Base-by-base conservation (phyloP, 345 rosid genomes). In the Excoecaria agallocha region DNA sequence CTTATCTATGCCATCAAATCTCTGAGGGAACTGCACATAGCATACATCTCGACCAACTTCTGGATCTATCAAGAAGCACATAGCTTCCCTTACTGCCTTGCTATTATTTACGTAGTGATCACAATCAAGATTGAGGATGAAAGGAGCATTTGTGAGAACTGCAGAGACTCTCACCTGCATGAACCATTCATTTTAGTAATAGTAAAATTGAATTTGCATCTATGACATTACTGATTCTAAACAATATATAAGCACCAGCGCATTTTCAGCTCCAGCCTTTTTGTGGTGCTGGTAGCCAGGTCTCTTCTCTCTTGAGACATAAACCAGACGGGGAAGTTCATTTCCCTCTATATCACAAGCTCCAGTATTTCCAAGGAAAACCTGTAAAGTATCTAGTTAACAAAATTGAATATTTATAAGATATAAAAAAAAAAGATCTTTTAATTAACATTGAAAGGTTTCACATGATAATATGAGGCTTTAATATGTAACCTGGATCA, bases 181-280 rank as follows among this genome's bases (percentile, higher is more conserved):
- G 22, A 12, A 79, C 55, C 63, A 74, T 69, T 72, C 60, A 61
- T 51, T 48, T 6, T 20, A 72, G 56, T 75, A 22, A 57, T 52
- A 54, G 39, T 50, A 38, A 15, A 54, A 17, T 70, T 63, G 24
- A 4, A 58, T 54, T 25, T 66, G 41, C 46, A 25, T 52, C 1
- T 4, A n/a, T 4, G 60, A 17, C 54, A 25, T 41, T 20, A 73
- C 9, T 39, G n/a, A 45, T 65, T 59, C 56, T 45, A 16, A 73
- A 48, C 25, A 7, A 54, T 16, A 60, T 37, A 58, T 52, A 77
- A 87, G 45, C 78, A 95, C 99, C 89, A 95, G 78, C 76, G 98
- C 97, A 68, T 95, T 95, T 78, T 95, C 99, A 66, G 99, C 99
- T 45, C 99, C 98, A n/a, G 99, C 99, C 57, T 95, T 95, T 82